Conservation (phyloP, 2,329 filamentous ascomycete genomes). For the Fusarium sp. region DNA sequence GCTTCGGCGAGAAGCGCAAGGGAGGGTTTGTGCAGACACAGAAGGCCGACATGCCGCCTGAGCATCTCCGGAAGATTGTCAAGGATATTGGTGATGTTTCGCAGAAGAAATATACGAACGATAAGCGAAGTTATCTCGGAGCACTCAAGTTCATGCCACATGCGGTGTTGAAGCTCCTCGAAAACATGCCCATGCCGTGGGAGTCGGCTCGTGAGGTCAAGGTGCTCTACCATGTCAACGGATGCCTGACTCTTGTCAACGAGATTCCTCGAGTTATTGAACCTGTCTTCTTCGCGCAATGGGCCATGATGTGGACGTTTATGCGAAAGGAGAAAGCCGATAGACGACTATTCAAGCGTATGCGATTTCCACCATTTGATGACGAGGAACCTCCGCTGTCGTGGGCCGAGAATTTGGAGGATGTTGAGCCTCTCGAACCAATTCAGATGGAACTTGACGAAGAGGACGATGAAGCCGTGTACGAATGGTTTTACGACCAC, state of each 20-base stretch:
- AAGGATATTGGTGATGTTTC: conserved; percentile 99
- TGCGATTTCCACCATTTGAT: conserved; percentile 98
- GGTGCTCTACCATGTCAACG: conserved; percentile 97
- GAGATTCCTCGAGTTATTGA: conserved; percentile 97
- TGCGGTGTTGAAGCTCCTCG: conserved; percentile 93
- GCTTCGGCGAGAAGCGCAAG: conserved; percentile 97
- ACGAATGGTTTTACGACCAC: conserved; percentile 98
- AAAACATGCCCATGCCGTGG: conserved; percentile 99
- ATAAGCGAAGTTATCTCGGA: conserved; percentile 97
- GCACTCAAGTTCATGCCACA: conserved; percentile 99
- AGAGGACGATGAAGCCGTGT: conserved; percentile 88
- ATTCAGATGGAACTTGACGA: conserved; percentile 99
- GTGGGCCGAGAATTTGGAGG: conserved; percentile 99
- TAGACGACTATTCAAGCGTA: conserved; percentile 94
- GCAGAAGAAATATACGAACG: conserved; percentile 98
- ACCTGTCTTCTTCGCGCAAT: conserved; percentile 97
- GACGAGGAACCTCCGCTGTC: conserved; percentile 97
- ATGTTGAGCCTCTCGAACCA: conserved; percentile 95
- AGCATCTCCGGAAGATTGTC: conserved; percentile 98
- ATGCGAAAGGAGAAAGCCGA: conserved; percentile 99
- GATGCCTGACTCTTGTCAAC: conserved; percentile 95
- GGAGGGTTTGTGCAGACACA: conserved; percentile 97
- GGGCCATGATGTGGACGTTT: conserved; percentile 99
- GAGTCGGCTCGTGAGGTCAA: conserved; percentile 96
- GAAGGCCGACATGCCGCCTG: conserved; percentile 98